These are phyloP conservation scores for Rosellinia necatrix DNA, from an alignment of 2,329 filamentous ascomycete genomes.

Conservation along the genomic window DNA sequence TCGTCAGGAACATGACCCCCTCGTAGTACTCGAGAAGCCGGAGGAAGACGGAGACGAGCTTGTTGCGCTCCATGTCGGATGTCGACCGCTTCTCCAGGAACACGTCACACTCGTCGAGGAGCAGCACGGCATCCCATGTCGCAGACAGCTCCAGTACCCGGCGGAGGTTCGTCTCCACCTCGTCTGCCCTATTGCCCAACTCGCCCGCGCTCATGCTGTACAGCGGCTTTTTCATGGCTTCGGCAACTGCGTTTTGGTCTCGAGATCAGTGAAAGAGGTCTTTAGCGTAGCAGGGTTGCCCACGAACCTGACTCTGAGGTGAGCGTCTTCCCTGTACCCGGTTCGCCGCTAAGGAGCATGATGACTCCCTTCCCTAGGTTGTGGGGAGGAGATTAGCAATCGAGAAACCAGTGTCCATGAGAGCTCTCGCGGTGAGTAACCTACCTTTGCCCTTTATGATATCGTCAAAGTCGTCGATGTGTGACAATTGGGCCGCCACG, in stretches of 20 bases:
- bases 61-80: not conserved
- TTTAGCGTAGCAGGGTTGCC: no score
- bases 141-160: not conserved
- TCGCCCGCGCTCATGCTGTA: not conserved
- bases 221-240: not conserved
- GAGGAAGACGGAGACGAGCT: not conserved
- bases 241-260: not conserved
- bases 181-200: not conserved
- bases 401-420: no score
- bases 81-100: not conserved
- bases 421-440: no score
- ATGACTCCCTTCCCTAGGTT: not conserved
- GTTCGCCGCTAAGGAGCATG: not conserved
- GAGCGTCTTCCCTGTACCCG: not conserved
- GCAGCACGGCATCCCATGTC: not conserved
- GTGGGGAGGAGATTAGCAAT: no score
- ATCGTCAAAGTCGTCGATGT: no score
- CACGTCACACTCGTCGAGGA: not conserved
- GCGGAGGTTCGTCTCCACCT: no score
- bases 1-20: not conserved
- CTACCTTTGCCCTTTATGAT: no score
- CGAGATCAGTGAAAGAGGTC: not conserved
- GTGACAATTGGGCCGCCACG: no score
- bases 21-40: not conserved
- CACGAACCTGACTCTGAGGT: no score